Conservation (phyloP, 2,329 filamentous ascomycete genomes). For the Aureobasidium sp. region DNA sequence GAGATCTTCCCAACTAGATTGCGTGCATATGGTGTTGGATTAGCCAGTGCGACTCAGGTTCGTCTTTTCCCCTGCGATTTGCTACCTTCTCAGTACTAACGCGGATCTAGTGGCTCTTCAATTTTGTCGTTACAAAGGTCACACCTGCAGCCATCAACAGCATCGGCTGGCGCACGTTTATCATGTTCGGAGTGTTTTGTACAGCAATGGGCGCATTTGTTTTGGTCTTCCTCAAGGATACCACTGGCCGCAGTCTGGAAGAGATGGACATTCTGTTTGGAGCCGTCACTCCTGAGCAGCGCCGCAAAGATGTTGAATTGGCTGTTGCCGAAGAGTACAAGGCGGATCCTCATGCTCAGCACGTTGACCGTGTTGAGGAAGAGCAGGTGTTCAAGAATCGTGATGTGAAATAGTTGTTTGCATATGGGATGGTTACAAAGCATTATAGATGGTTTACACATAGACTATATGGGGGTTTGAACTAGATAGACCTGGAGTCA, state of each 20-base stretch:
- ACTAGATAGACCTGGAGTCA: too few relatives aligned
- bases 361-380: conserved; percentile 6
- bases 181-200: conserved; percentile 36
- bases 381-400: neutral
- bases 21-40: conserved; percentile 33
- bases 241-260: conserved; percentile 21
- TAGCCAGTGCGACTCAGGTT: conserved; percentile 28
- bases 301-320: conserved; percentile 22
- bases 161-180: conserved; percentile 35
- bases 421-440: too few relatives aligned
- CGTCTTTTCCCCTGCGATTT: neutral
- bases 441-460: neutral
- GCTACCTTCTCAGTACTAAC: neutral
- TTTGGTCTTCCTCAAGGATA: conserved; percentile 26
- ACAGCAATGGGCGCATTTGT: conserved; percentile 30
- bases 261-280: conserved; percentile 21
- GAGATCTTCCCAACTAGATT: conserved; percentile 36
- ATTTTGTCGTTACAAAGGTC: conserved; percentile 37
- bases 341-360: conserved; percentile 5
- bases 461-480: too few relatives aligned
- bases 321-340: conserved; percentile 13
- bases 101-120: conserved; percentile 32
- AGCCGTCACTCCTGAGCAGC: conserved; percentile 20
- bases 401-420: neutral
- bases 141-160: conserved; percentile 37